Base-by-base conservation (phyloP, 176 grass and related monocot species). In the Carex pumila region DNA sequence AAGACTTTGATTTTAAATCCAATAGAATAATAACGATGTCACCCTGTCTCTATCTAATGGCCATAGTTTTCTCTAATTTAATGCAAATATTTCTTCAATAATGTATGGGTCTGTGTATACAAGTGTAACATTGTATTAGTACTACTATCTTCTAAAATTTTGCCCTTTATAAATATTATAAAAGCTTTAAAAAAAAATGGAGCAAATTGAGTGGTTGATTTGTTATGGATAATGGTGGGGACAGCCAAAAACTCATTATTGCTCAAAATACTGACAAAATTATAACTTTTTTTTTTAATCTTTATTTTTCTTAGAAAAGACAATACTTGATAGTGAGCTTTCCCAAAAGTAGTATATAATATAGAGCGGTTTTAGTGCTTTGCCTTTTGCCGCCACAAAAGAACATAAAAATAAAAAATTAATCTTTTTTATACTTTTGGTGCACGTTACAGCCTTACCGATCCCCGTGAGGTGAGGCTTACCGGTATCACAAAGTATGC, bases 301-400 rank as follows among this genome's bases (percentile, higher is more conserved):
- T n/a, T 18, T 59, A 41, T 81, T 63, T 19, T 81, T 66, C 4
- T 47, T 64, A 65, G 57, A 82, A 82, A 81, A 63, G 54, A 81
- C 57, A 81, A 79, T 58, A 36, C 6, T 32, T 7, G 54, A 80
- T 45, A 29, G 41, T 64, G 80, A 49, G 53, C 61, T 57, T 82
- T 52, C 13, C 7, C 39, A 32, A 65, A 75, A 75, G 47, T 75
- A 75, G 39, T 21, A 6, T 49, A 54, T 75, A 75, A 75, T 55
- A 32, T 8, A 54, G 21, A 32, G 52, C 2, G 21, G 10, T 55
- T 76, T 12, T 12, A 74, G 71, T 50, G 71, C 71, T 74, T 74
- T 25, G 25, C 0, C 25, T 25, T 25, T 25, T 74, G 71, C 71
- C 71, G 5, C 71, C 71, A 74, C 71, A 52, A 52, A 74, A 74